Base-by-base conservation (phyloP, 495 filamentous ascomycete genomes). In the Apiosordaria backusii region DNA sequence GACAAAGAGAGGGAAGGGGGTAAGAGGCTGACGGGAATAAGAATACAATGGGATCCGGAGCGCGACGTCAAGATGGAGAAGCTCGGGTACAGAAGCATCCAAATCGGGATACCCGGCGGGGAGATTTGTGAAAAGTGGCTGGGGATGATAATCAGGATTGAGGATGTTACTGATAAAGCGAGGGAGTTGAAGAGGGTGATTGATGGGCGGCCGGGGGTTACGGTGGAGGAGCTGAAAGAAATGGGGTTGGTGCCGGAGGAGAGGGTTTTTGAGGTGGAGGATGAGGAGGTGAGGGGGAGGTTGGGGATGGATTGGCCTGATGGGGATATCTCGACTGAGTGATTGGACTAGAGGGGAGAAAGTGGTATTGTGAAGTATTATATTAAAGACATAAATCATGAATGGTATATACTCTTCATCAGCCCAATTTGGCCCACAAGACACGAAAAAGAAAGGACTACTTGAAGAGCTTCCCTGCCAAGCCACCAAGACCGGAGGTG, bases 31-130 rank as follows among this genome's bases (percentile, higher is more conserved):
- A 70, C 69, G 23, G 70, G 79, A 1, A 81, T 86, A 1, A 77
- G 82, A 21, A 79, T 89, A 7, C 87, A 89, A 74, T 89, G 87
- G 87, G 87, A 88, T 72, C 87, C 87, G 0, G 86, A 88, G 72
- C 63, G 87, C 16, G 72, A 71, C 50, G 71, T 83, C 9, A 59
- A 63, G 40, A 35, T 87, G 23, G 78, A 68, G 18, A 74, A 65
- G 67, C 50, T 86, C 64, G 67, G 64, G 25, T 79, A 85, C 71
- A 74, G 86, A 58, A 85, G 83, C 67, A 83, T 89, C 57, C 87
- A 89, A 78, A 82, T 88, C 68, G 87, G 87, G 21, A 78, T 88
- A 50, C 76, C 78, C n/a, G 73, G 70, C 29, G 72, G 69, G 6
- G 65, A 83, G 58, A 74, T 76, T 15, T 45, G 35, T 13, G 72